Base-by-base conservation (phyloP, 371 early-diverging fungal species). In the Apophysomyces ossiformis region DNA sequence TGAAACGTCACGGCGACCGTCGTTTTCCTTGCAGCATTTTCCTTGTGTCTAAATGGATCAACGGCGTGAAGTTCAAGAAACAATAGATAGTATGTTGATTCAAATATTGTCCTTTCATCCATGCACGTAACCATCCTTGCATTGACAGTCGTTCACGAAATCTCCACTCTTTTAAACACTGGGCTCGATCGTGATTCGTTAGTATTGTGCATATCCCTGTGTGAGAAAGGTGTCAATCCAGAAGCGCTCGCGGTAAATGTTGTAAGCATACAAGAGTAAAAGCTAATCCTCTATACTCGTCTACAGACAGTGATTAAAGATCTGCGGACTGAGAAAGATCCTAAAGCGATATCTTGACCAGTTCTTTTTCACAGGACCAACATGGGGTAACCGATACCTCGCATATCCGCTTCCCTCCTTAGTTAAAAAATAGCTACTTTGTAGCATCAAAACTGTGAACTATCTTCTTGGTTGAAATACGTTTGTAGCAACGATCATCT, bases 141-240 rank as follows among this genome's bases (percentile, higher is more conserved):
- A 21, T 37, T 13, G 8, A 12, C 46, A 84, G 84, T 91, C 54
- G 74, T 92, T 47, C 69, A 85, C 66, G 90, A 92, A 70, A 88
- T 93, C 60, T 83, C 92, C 9, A 72, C 76, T 0, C 64, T 95
- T 21, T 82, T 93, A 37, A 86, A 87, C 66, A 90, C 92, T 4
- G 91, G 91, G 0, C 82, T 93, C 4, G 91, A 90, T 75, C 78
- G 88, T 35, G 90, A 92, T 39, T 78, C 91, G 0, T 82, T 95
- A n/a, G 78, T 88, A 0, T 67, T 85, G 9, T 93, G 93, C 68
- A 81, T 92, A 6, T 79, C 87, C 7, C 73, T 95, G 56, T 88
- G 87, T 69, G 93, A 93, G 67, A 72, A 75, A 15, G 93, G 93
- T 16, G 92, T 89, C 21, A 93, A 95, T 70, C 95, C 95, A 7